Conservation (phyloP, 202 grass and related monocot species). For the Schoenoplectus triqueter region DNA sequence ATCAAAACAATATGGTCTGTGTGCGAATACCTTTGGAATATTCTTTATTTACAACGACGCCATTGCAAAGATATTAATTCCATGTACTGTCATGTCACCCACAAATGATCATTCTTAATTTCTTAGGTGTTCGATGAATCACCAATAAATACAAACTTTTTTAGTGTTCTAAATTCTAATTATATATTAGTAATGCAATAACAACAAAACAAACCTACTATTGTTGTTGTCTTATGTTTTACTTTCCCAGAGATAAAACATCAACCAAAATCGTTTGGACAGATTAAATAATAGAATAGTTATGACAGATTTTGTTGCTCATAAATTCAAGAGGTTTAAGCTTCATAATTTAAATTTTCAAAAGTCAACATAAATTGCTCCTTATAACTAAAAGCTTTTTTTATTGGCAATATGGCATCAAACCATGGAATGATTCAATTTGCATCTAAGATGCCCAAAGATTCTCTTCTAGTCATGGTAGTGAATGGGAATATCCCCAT, state of each 20-base stretch:
- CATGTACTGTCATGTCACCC: background rate
- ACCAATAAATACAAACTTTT: too few relatives aligned
- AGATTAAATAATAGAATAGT: too few relatives aligned
- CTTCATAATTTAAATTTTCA: background rate
- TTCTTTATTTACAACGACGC: conserved; percentile 28
- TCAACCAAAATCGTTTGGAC: background rate
- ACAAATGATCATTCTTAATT: background rate
- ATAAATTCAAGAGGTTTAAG: too few relatives aligned
- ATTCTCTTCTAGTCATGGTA: conserved; percentile 26
- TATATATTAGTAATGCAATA: too few relatives aligned
- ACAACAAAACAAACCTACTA: too few relatives aligned
- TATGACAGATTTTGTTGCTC: too few relatives aligned
- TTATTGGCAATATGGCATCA: background rate
- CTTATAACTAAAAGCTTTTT: background rate
- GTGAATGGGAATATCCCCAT: conserved; percentile 31
- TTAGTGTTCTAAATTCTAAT: too few relatives aligned
- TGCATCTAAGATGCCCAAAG: background rate
- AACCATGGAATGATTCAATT: conserved; percentile 4
- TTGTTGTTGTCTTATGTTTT: background rate
- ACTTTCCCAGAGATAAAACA: background rate
- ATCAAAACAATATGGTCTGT: background rate
- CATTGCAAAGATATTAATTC: background rate
- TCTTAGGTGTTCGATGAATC: too few relatives aligned
- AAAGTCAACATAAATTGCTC: background rate
- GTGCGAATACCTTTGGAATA: background rate